Conservation (phyloP, 2,329 filamentous ascomycete species). For the Fusarium sp. region DNA sequence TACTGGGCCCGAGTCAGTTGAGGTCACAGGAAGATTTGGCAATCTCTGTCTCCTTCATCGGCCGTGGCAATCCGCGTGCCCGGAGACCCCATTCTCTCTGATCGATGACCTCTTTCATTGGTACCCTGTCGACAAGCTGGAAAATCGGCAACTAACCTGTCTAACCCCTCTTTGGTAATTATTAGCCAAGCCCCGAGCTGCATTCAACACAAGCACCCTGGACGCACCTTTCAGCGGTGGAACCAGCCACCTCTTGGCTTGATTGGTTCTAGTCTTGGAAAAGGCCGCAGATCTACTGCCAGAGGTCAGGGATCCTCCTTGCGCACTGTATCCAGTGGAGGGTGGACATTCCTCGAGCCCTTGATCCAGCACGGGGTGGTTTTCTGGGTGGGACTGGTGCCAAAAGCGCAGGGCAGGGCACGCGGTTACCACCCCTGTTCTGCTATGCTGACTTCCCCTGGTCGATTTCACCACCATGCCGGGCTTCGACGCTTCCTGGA, state of each 20-base stretch:
- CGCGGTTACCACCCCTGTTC: constrained; percentile 32
- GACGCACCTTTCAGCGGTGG: constrained; percentile 40
- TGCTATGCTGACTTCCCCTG: constrained; percentile 36
- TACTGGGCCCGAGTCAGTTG: constrained; percentile 44
- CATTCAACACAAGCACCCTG: constrained; percentile 46
- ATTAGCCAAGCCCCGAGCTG: constrained; percentile 46
- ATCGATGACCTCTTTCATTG: constrained; percentile 43
- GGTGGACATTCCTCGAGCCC: constrained; percentile 45
- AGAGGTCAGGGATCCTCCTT: constrained; percentile 35
- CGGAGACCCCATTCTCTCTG: constrained; percentile 43
- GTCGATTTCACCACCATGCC: constrained; percentile 42
- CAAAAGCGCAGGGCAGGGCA: constrained; percentile 36
- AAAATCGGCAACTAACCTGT: constrained; percentile 45
- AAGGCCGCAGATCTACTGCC: constrained; percentile 51
- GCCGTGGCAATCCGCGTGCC: constrained; percentile 46
- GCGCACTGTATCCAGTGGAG: constrained; percentile 43
- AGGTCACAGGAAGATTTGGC: constrained; percentile 46
- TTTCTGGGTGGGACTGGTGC: constrained; percentile 35
- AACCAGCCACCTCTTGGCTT: constrained; percentile 42
- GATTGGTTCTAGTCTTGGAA: constrained; percentile 46
- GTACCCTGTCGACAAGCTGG: constrained; percentile 44
- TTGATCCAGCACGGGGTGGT: constrained; percentile 40
- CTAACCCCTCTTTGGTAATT: constrained; percentile 47
- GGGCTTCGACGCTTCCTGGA: constrained; percentile 14
- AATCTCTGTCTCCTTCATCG: constrained; percentile 42